Conservation (phyloP, 2,329 filamentous ascomycete genomes). For the Thermoascus crustaceus region DNA sequence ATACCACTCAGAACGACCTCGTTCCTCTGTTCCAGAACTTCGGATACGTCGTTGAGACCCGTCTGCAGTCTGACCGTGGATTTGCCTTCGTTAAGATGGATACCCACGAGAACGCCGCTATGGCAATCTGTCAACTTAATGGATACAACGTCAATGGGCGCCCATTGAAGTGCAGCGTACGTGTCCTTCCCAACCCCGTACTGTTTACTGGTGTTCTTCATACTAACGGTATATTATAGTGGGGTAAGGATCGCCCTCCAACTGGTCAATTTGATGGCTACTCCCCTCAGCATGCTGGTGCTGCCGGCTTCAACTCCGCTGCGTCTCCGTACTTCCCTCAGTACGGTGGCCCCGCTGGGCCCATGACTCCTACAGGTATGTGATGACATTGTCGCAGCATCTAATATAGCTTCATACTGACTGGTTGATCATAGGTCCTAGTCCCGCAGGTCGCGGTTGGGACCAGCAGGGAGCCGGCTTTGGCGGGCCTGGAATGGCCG, state of each 20-base stretch:
- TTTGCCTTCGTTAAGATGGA: slow-evolving; percentile 99
- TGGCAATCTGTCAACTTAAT: slow-evolving; percentile 96
- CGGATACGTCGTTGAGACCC: slow-evolving; percentile 91
- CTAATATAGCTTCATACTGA: slow-evolving; percentile 35
- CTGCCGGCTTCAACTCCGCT: slow-evolving; percentile 59
- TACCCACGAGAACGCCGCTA: slow-evolving; percentile 91
- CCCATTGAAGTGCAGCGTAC: slow-evolving; percentile 95
- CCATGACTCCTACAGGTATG: slow-evolving; percentile 54
- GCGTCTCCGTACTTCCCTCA: slow-evolving; percentile 86
- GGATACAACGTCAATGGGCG: slow-evolving; percentile 97
- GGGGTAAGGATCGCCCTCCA: slow-evolving; percentile 97
- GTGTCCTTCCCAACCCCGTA: slow-evolving; percentile 35
- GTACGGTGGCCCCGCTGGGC: slow-evolving; percentile 64
- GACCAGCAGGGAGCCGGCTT: slow-evolving; percentile 49
- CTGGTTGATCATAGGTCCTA: slow-evolving; percentile 37
- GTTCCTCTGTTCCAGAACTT: slow-evolving; percentile 99
- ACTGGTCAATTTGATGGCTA: slow-evolving; percentile 75
- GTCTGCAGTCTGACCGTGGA: slow-evolving; percentile 94
- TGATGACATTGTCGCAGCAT: slow-evolving; percentile 4
- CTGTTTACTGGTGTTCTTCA: slow-evolving; percentile 17
- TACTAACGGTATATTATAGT: slow-evolving; percentile 52
- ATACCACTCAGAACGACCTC: slow-evolving; percentile 92
- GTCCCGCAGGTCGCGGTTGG: slow-evolving; percentile 49
- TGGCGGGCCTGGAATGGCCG: slow-evolving; percentile 34
- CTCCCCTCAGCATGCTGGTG: slow-evolving; percentile 68